Percentiles rank a stretch among this genome's conserved stretches.
Conservation (phyloP, 768 basidiomycete species). For the Russula sp. region DNA sequence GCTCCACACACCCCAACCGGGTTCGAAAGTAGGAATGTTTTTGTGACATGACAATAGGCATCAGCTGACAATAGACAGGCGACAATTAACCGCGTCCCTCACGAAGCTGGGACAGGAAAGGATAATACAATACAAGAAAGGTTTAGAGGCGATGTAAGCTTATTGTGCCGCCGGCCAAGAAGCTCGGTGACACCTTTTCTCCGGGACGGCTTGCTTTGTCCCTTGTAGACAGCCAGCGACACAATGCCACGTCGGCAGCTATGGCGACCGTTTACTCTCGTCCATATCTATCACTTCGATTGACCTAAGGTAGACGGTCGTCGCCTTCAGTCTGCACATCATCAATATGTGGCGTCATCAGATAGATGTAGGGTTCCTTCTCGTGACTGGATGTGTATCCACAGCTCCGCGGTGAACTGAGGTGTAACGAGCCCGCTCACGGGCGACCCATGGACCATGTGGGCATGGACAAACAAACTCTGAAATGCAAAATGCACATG, state of each 20-base stretch:
- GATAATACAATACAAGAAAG: not conserved
- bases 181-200: not conserved
- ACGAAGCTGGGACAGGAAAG: not conserved
- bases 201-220: not conserved
- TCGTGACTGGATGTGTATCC: not conserved
- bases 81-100: not conserved
- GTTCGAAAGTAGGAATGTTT: no score
- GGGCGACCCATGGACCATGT: not conserved
- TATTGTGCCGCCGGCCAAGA: not conserved
- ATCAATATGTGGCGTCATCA: not conserved
- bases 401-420: not conserved
- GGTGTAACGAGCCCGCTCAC: not conserved
- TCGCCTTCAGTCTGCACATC: not conserved
- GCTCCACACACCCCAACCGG: no score
- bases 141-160: no score
- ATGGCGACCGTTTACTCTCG: not conserved
- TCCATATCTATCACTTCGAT: not conserved
- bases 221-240: not conserved
- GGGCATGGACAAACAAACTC: not conserved
- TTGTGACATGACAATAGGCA: no score
- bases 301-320: not conserved
- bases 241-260: slow-evolving; percentile 4
- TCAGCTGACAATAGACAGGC: not conserved
- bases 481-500: slow-evolving; percentile 1
- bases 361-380: not conserved